These are phyloP conservation scores for Ogataea henricii DNA, from an alignment of 805 yeast genomes.

Conservation along the genomic window DNA sequence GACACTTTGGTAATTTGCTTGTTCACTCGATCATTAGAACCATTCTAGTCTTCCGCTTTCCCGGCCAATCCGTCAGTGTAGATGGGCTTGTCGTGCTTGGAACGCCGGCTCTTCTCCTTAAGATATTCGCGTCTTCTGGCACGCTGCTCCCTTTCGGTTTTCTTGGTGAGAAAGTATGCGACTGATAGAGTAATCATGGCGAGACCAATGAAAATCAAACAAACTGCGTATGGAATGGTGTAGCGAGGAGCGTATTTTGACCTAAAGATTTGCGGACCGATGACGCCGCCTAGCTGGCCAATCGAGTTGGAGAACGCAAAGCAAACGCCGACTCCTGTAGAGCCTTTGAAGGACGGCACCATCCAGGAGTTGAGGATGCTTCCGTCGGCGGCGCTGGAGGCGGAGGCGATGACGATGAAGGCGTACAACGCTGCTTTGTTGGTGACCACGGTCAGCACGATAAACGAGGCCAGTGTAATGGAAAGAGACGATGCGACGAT, in stretches of 20 bases:
- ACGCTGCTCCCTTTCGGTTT: neutral
- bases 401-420: slow-evolving; percentile 35
- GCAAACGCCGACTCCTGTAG: slow-evolving; percentile 5
- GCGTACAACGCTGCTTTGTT: slow-evolving; percentile 9
- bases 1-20: no score
- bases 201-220: slow-evolving; percentile 3
- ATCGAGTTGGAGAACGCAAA: slow-evolving; percentile 10
- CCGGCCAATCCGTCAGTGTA: neutral
- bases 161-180: neutral
- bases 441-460: slow-evolving; percentile 12
- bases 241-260: slow-evolving; percentile 10
- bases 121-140: neutral
- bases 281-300: slow-evolving; percentile 9
- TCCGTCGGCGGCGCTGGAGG: slow-evolving; percentile 10
- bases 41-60: neutral
- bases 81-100: slow-evolving; percentile 2
- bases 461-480: slow-evolving; percentile 7
- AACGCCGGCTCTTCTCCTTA: neutral
- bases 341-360: slow-evolving; percentile 8
- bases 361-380: slow-evolving; percentile 11
- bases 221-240: slow-evolving; percentile 3
- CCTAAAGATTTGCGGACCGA: slow-evolving; percentile 11
- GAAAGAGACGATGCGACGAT: neutral
- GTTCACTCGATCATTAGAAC: no score
- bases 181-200: neutral